Evolutionary conservation across 139 green algal species (phyloP).

Genomic region (Tetratostichococcus sp.): DNA sequence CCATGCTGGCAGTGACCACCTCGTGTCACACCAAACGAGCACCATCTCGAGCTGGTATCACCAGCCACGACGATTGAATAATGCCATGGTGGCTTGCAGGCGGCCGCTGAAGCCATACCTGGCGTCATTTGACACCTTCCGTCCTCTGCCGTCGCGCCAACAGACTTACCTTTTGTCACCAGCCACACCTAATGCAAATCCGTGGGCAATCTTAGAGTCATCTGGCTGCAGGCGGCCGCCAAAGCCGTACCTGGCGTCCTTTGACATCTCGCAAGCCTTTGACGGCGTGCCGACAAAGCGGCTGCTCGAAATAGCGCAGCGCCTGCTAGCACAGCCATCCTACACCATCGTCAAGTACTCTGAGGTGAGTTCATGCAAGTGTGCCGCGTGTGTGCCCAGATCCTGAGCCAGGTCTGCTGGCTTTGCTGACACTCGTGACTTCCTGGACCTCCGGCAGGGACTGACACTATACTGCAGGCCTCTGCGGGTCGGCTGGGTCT

Average conservation of each 20-base stretch:
- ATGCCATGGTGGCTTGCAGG: background rate
- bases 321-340: slow-evolving; percentile 33
- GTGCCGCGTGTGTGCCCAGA: too few species aligned
- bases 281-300: slow-evolving; percentile 56
- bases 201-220: too few species aligned
- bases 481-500: background rate
- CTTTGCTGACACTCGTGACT: too few species aligned
- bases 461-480: background rate
- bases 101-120: slow-evolving; percentile 46
- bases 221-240: background rate
- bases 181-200: too few species aligned
- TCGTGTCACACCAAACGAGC: too few species aligned
- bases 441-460: too few species aligned
- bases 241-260: slow-evolving; percentile 59
- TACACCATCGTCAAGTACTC: slow-evolving; percentile 61
- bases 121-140: slow-evolving; percentile 65
- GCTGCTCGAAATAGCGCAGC: slow-evolving; percentile 48
- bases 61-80: too few species aligned
- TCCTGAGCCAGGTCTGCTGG: too few species aligned
- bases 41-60: too few species aligned
- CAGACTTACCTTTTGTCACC: too few species aligned
- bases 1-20: too few species aligned
- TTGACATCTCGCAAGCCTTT: slow-evolving; percentile 76
- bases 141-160: slow-evolving; percentile 75
- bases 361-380: slow-evolving; percentile 23